Evolutionary conservation across 805 yeast species (phyloP), one percentile per base, ranked within the genome.

Genomic region (Ogataea pignaliae): DNA sequence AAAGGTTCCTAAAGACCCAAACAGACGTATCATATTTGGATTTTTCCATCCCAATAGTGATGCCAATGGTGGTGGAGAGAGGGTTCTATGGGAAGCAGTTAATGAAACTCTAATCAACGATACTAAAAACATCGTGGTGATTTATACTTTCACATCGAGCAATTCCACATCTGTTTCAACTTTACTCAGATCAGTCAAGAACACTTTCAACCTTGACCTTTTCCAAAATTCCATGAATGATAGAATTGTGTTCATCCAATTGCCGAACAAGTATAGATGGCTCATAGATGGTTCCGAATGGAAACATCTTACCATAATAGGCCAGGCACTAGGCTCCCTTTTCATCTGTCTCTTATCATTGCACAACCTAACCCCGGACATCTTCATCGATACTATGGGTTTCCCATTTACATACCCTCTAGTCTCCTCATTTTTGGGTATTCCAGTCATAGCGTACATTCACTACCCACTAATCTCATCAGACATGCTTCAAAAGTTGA

Each of bases 61-160:
- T 60, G 95, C 96, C 34, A 96, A 95, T 37, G 99, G 99, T 15
- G 99, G 99, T 29, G 99, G 99, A 18, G 99, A 93, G 61, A 78
- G 91, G 44, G 99, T 93, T 0, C 69, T 93, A 34, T 93, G 99
- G 99, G 89, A 87, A 43, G 96, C 97, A 0, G 87, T 91, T 7
- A 75, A 78, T 52, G 73, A 83, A 29, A 85, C 96, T 0, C 68
- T 90, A 46, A 51, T 62, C 10, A 64, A 69, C 17, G 70, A 73
- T 48, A 65, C 66, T 7, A 56, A 64, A 28, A 79, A 81, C 53
- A 66, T 86, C 8, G 85, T 76, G 2, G 81, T 78, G 1, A 70
- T 93, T 9, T 93, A 93, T 61, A 77, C 46, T 9, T 64, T 64
- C 45, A 62, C 68, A 2, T 45, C 56, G 10, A 35, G 54, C 10